These are phyloP conservation scores for Plasmodium cynomolgi DNA, from an alignment of 169 alveolate genomes.

Conservation along the genomic window DNA sequence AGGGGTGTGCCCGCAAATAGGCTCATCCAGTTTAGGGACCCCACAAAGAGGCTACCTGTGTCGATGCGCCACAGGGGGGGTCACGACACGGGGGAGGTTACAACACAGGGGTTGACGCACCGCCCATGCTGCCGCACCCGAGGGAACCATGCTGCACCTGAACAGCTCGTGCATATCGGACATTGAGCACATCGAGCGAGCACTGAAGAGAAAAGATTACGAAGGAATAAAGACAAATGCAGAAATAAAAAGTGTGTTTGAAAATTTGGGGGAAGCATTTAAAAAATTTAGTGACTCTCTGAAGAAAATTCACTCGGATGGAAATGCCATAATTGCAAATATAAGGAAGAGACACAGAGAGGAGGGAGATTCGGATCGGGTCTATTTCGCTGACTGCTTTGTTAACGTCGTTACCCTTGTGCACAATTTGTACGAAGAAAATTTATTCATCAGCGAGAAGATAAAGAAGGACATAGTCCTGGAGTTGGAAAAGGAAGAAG, in stretches of 20 bases:
- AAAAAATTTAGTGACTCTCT: conserved; percentile 43
- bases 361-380: background rate
- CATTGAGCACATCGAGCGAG: conserved; percentile 40
- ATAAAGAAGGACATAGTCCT: conserved; percentile 30
- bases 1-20: background rate
- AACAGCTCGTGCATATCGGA: conserved; percentile 43
- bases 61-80: background rate
- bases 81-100: too few species aligned
- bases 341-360: conserved; percentile 13
- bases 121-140: background rate
- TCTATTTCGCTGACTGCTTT: conserved; percentile 46
- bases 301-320: conserved; percentile 48
- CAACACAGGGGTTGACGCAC: background rate
- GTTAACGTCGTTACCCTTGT: conserved; percentile 41
- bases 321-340: conserved; percentile 6
- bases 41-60: background rate
- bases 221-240: conserved; percentile 48
- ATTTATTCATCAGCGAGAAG: conserved; percentile 24
- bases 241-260: conserved; percentile 46
- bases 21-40: background rate
- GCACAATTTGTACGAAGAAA: conserved; percentile 31
- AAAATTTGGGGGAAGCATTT: conserved; percentile 38
- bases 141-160: conserved; percentile 60
- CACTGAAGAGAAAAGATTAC: conserved; percentile 49
- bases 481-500: conserved; percentile 57